A percentile compares a stretch with the other conserved stretches of the same genome.
These are phyloP conservation scores for Penicillium salamii DNA, from an alignment of 495 filamentous ascomycete genomes.

Conservation along the genomic window DNA sequence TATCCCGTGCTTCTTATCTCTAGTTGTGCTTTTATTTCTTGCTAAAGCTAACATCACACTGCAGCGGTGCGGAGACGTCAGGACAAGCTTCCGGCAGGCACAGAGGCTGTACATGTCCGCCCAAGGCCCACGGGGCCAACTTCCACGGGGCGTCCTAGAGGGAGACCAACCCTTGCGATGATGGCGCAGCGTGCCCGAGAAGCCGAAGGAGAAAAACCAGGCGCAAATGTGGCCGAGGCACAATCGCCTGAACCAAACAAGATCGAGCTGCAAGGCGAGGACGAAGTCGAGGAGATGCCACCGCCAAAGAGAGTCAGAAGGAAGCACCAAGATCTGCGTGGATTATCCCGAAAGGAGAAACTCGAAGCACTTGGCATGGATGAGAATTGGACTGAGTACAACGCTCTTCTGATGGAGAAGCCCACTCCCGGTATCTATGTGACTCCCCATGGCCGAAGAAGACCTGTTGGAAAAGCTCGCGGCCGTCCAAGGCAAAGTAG, in stretches of 20 bases:
- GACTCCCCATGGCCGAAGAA: conserved; percentile 44
- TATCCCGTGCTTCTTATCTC: no score
- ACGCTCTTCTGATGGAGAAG: conserved; percentile 36
- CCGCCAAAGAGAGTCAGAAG: conserved; percentile 2
- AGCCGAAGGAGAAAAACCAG: not conserved
- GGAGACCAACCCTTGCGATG: not conserved
- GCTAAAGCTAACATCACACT: not conserved
- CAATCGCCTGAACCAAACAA: not conserved
- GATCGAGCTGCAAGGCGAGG: not conserved
- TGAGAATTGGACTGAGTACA: conserved; percentile 45
- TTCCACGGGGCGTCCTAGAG: conserved; percentile 2
- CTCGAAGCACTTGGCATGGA: conserved; percentile 43
- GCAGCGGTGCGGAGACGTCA: conserved; percentile 3
- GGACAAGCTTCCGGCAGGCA: conserved; percentile 5
- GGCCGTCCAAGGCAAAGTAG: conserved; percentile 51
- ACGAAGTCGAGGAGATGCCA: not conserved
- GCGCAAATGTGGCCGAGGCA: not conserved
- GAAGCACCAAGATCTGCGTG: conserved; percentile 19
- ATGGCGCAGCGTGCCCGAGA: not conserved
- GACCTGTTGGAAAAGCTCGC: conserved; percentile 40
- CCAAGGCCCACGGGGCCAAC: not conserved
- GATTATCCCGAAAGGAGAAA: conserved; percentile 36
- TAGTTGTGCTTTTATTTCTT: no score
- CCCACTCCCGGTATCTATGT: conserved; percentile 49
- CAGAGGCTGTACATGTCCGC: not conserved